Base-by-base conservation (phyloP, 108 stramenopile genomes). In the Chaetoceros muelleri region DNA sequence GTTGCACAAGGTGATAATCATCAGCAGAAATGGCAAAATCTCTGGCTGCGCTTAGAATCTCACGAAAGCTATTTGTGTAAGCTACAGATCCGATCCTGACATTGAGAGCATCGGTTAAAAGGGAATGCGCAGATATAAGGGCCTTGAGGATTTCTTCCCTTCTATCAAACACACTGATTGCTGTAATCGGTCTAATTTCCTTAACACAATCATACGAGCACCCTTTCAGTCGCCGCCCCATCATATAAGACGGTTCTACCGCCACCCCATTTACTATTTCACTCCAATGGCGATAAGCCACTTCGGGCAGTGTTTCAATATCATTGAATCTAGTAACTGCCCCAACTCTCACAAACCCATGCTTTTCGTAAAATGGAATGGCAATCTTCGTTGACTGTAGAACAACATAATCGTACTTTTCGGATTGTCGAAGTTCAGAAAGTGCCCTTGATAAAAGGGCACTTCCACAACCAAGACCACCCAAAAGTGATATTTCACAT, bases 301-400 rank as follows among this genome's bases (percentile, higher is more conserved):
- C 70, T 46, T 71, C 30, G 3, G 64, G 64, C 47, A 64, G 30
- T 47, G 46, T 24, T 7, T 16, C 8, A 30, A 31, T 46, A 30
- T 45, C 47, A 2, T 63, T 69, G 63, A 81, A 85, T 21, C 67
- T 55, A 48, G 75, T 76, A 34, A 85, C 65, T 19, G 79, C 85
- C 18, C 94, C 94, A 0, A 95, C 90, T 24, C 94, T 81, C 17
- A 74, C 63, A 66, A 95, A 95, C 0, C 90, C 94, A 52, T 85
- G 66, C 2, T 76, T 74, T 67, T 95, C 94, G 55, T 95, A 95
- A 63, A 95, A 95, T 17, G 84, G 74, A 52, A 95, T 82, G 2
- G 88, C 85, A 50, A 88, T 90, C 23, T 91, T 84, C 7, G 94
- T 95, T 19, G 94, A 90, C 62, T 92, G 90, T 55, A 95, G 54